A percentile compares a stretch with the other conserved stretches of the same genome.
Evolutionary conservation across 148 eudicot species (phyloP).

Genomic region (Rhododendron griersonianum): DNA sequence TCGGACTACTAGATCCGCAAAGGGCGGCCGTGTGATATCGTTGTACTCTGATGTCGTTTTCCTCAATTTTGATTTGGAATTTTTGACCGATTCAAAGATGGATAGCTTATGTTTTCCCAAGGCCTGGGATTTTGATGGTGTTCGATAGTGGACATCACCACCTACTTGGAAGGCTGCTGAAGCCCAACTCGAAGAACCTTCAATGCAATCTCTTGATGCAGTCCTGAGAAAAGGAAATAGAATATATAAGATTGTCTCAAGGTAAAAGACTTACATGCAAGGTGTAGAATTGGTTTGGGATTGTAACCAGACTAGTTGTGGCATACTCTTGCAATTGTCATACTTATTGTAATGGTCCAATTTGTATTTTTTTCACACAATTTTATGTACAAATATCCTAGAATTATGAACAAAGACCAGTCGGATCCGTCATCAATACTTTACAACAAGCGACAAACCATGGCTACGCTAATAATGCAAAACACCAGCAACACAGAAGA

Average conservation of each 20-base stretch:
- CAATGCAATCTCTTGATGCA: slow-evolving; percentile 40
- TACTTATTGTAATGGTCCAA: not conserved
- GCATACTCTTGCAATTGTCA: not conserved
- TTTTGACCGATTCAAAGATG: slow-evolving; percentile 38
- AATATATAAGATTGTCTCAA: not conserved
- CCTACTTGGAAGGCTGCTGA: slow-evolving; percentile 43
- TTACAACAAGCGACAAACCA: not conserved
- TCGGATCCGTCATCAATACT: not conserved
- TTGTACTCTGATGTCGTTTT: slow-evolving; percentile 38
- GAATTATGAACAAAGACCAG: not conserved
- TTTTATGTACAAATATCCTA: not conserved
- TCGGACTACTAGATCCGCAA: slow-evolving; percentile 29
- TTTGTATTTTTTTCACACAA: not conserved
- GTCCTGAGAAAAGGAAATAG: slow-evolving; percentile 31
- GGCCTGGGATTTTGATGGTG: slow-evolving; percentile 31
- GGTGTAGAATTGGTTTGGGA: not conserved
- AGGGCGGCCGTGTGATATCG: slow-evolving; percentile 17
- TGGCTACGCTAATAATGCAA: not conserved
- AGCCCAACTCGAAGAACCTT: slow-evolving; percentile 43
- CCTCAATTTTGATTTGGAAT: slow-evolving; percentile 66
- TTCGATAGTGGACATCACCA: slow-evolving; percentile 39
- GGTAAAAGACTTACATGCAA: not conserved
- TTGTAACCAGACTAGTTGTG: not conserved
- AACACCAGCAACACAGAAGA: not conserved
- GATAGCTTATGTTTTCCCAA: slow-evolving; percentile 74